phyloP scores from a whole-genome alignment of 768 basidiomycete genomes.

The Agrocybe pediades region DNA sequence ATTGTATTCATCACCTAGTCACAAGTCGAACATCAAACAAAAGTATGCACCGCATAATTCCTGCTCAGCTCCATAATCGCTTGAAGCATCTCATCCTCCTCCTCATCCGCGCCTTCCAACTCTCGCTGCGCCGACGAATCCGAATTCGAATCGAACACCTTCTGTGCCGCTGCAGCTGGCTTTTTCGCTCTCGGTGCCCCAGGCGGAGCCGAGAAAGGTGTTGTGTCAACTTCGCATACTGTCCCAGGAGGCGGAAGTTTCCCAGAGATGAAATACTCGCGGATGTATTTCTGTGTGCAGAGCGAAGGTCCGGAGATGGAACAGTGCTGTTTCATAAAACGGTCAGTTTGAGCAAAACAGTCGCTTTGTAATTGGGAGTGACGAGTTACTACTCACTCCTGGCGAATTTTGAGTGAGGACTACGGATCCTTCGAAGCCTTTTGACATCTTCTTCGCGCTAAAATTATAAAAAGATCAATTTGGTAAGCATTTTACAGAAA shows the following conservation, averaged over 20 bases:
- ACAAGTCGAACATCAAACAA: no score
- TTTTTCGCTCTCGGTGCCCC: no score
- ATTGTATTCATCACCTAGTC: no score
- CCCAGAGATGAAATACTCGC: constrained; percentile 41
- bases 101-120: no score
- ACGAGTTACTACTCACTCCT: constrained; percentile 40
- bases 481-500: background rate
- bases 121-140: no score
- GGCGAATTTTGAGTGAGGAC: constrained; percentile 44
- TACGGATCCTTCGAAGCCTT: constrained; percentile 36
- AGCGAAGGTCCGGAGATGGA: constrained; percentile 33
- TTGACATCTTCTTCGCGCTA: constrained; percentile 42
- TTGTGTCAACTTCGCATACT: constrained; percentile 41
- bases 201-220: no score
- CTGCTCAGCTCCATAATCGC: no score
- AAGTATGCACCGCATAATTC: no score
- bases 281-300: constrained; percentile 35
- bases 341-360: background rate
- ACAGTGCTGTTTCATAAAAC: constrained; percentile 26
- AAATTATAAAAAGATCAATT: background rate
- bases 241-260: constrained; percentile 40
- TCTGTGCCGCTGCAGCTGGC: no score
- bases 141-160: no score
- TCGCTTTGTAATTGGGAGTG: background rate
- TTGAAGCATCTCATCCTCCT: no score